These are phyloP conservation scores for Trapa bicornis DNA, from an alignment of 345 rosid genomes.

Conservation along the genomic window DNA sequence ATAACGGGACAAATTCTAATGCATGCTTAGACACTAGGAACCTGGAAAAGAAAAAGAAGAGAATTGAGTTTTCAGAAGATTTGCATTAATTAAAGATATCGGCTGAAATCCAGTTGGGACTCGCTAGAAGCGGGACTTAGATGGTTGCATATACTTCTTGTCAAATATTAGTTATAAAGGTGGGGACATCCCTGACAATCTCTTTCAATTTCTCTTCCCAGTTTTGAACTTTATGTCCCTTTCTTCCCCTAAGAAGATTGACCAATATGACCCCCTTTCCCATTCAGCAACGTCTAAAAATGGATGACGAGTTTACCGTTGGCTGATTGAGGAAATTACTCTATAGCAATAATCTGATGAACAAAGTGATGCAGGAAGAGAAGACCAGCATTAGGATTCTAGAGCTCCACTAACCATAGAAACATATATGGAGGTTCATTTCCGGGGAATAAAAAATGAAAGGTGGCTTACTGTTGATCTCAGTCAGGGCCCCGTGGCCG, in stretches of 20 bases:
- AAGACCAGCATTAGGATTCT: background rate
- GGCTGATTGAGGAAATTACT: background rate
- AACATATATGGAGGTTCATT: background rate
- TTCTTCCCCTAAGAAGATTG: background rate
- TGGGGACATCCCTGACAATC: too few relatives aligned
- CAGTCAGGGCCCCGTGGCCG: conserved; percentile 43
- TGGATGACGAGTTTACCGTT: background rate
- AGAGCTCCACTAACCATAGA: background rate
- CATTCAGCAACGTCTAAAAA: background rate
- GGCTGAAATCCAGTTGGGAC: too few relatives aligned
- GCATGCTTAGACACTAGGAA: too few relatives aligned
- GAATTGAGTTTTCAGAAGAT: too few relatives aligned
- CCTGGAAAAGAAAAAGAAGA: too few relatives aligned
- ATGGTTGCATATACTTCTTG: background rate
- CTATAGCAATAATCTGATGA: background rate
- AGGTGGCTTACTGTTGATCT: conserved; percentile 57
- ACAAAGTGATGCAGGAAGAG: too few relatives aligned
- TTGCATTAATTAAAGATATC: too few relatives aligned
- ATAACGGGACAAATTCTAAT: background rate
- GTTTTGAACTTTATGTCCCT: background rate
- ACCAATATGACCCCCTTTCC: background rate
- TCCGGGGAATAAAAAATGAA: background rate
- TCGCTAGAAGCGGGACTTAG: background rate
- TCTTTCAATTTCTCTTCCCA: background rate
- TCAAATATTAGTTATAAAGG: too few relatives aligned